Percentiles rank a stretch among this genome's conserved stretches.
Conservation (phyloP, 306 rosid genomes). For the Luffa acutangula region DNA sequence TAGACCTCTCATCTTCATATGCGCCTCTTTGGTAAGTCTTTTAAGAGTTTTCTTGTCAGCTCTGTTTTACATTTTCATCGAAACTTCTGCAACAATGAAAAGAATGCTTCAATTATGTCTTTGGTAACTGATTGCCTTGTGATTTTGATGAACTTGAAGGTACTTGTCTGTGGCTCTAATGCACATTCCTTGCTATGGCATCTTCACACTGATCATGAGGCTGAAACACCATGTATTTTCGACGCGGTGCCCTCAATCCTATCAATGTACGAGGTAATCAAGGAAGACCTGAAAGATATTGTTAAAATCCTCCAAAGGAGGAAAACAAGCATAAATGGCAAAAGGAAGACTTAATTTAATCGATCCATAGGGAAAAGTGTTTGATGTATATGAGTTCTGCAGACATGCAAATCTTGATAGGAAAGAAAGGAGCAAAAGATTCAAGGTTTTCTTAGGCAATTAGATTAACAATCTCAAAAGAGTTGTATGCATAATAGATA, state of each 20-base stretch:
- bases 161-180: constrained; percentile 69
- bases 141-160: constrained; percentile 37
- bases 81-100: background rate
- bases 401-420: background rate
- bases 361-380: background rate
- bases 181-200: constrained; percentile 91
- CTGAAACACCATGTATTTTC: constrained; percentile 62
- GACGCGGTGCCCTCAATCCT: constrained; percentile 46
- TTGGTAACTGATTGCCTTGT: background rate
- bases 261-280: constrained; percentile 38
- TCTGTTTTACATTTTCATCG: background rate
- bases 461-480: constrained; percentile 11
- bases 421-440: background rate
- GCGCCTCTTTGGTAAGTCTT: constrained; percentile 69
- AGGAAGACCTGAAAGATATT: background rate
- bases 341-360: background rate
- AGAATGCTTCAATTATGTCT: background rate
- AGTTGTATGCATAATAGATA: background rate
- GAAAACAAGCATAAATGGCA: background rate
- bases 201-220: constrained; percentile 66
- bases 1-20: constrained; percentile 71
- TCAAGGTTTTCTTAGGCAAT: constrained; percentile 6
- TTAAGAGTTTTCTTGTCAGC: background rate
- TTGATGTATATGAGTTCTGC: constrained; percentile 1
- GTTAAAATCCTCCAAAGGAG: background rate